Percentiles rank a stretch among this genome's conserved stretches.
These are phyloP conservation scores for Poa pratensis DNA, from an alignment of 176 grass and related monocot genomes.

Conservation along the genomic window DNA sequence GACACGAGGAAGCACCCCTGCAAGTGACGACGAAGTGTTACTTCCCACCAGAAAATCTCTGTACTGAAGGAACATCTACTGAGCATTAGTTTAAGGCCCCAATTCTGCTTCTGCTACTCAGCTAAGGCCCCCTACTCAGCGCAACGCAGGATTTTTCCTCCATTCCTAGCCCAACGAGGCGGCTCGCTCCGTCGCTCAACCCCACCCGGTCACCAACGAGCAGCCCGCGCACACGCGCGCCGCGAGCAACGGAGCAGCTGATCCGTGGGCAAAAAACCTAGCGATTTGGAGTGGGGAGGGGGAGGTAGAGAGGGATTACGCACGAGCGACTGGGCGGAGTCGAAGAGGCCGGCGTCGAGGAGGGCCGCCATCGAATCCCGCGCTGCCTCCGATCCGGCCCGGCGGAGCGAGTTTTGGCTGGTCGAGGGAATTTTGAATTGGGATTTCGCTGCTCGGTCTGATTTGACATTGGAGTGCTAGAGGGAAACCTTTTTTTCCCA, in stretches of 20 bases:
- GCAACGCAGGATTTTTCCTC: neutral
- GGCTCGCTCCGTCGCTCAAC: neutral
- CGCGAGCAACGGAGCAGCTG: neutral
- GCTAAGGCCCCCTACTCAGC: neutral
- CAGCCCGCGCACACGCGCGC: no score
- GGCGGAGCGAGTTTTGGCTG: neutral
- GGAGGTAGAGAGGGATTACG: neutral
- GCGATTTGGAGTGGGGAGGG: neutral
- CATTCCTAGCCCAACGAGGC: neutral
- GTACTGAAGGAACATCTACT: neutral
- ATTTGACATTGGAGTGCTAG: no score
- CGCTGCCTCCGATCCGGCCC: conserved; percentile 66
- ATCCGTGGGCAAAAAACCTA: conserved; percentile 36
- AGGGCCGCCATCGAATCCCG: conserved; percentile 87
- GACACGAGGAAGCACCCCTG: conserved; percentile 92
- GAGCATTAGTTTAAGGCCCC: neutral
- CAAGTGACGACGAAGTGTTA: conserved; percentile 10
- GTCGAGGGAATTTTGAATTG: conserved; percentile 33
- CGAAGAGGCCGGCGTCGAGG: conserved; percentile 80
- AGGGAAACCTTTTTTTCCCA: no score
- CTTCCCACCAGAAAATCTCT: neutral
- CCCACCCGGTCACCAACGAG: no score
- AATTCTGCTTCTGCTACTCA: neutral
- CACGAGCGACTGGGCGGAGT: conserved; percentile 85
- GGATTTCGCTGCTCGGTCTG: no score